Evolutionary conservation across 768 basidiomycete genomes (phyloP).

Genomic region (Lactifluus pinguis): DNA sequence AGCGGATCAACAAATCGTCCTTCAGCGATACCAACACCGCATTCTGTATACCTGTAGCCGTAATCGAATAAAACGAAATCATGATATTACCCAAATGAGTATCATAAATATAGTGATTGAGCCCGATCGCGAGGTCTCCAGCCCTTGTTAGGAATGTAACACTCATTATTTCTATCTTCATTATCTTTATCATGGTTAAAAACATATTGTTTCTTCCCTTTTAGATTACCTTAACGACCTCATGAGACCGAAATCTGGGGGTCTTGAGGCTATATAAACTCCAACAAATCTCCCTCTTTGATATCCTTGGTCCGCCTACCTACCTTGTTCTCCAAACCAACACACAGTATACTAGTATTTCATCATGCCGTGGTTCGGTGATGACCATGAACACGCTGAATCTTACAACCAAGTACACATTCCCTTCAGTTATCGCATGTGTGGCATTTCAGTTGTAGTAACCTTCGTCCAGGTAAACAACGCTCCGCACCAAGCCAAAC

Average conservation of each 20-base stretch:
- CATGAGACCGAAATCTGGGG: background rate
- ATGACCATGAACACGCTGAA: background rate
- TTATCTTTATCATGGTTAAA: no score
- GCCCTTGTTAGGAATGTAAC: background rate
- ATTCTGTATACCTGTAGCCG: background rate
- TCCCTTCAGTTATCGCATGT: background rate
- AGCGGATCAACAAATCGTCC: no score
- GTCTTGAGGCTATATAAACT: conserved; percentile 3
- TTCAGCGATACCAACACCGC: no score
- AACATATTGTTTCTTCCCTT: background rate
- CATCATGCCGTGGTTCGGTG: conserved; percentile 3
- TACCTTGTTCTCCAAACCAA: background rate
- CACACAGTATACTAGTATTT: background rate
- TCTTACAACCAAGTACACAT: background rate
- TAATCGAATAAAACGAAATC: background rate
- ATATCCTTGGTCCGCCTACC: background rate
- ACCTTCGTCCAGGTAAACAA: background rate
- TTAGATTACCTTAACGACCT: background rate
- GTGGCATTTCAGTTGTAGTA: background rate
- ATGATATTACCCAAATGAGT: background rate
- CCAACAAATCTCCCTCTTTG: background rate
- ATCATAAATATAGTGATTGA: background rate
- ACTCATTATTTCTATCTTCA: no score
- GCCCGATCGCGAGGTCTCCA: background rate
- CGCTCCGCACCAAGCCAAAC: conserved; percentile 39